Base-by-base conservation (phyloP, 2,329 filamentous ascomycete genomes). In the Herpotrichia juniperi region DNA sequence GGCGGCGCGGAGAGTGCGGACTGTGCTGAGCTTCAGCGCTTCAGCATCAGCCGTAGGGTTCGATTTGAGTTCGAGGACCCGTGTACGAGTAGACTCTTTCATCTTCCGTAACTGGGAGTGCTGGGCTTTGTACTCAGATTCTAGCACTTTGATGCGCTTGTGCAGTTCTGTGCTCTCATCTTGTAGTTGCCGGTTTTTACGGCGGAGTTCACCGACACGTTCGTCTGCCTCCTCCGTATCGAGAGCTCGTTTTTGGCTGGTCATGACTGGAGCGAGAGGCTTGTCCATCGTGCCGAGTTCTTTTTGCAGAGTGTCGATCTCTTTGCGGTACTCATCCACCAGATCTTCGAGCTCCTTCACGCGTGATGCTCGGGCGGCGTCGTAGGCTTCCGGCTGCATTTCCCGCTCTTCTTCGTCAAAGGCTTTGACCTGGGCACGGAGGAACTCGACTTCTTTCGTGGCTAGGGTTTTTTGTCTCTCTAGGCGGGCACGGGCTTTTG, bases 31-130 rank as follows among this genome's bases (percentile, higher is more conserved):
- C 76, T 97, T 96, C 72, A 96, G 85, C 2, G 89, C 88, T 75
- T 96, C 91, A 53, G 85, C 85, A 64, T 94, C 86, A 0, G 92
- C 86, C 0, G 94, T 97, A 0, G 94, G 94, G 72, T 99, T 99
- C n/a, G 89, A 87, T 51, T 91, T 89, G 12, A 97, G 80, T 48
- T 94, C 88, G 22, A 99, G 83, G 42, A 97, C 82, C 30, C 94
- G 90, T 3, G 88, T 96, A 57, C 89, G 87, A 25, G 86, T 88
- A 16, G 87, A 85, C 44, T 87, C 81, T 61, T 86, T 82, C 31
- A 88, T 76, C 4, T 82, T 79, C 42, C 83, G 82, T 21, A 97
- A 84, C 68, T 96, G 92, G 26, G 89, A 85, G 52, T 85, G 81
- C 50, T 83, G 81, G 10, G 92, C 88, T 34, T 87, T 82, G 42